Evolutionary conservation across 2,329 filamentous ascomycete genomes (phyloP).

Genomic region (Lasiodiplodia sp.): DNA sequence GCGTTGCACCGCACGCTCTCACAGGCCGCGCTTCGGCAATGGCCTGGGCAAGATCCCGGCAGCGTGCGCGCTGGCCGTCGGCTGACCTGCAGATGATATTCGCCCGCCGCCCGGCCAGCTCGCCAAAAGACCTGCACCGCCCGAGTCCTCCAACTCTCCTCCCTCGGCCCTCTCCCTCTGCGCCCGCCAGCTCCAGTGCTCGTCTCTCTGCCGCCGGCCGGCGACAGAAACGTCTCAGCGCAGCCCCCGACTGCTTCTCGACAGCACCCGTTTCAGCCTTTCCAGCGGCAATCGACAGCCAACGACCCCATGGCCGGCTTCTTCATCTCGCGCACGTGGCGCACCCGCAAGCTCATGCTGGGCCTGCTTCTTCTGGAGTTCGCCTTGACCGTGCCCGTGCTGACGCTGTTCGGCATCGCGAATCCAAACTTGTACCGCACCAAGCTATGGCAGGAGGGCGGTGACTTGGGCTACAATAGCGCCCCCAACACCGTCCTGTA

Average conservation of each 20-base stretch:
- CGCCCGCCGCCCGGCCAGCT: conserved; percentile 2
- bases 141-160: conserved; percentile 2
- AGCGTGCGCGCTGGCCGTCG: conserved; percentile 19
- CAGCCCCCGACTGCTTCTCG: conserved; percentile 19
- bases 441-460: conserved; percentile 76
- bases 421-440: conserved; percentile 77
- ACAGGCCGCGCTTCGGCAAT: conserved; percentile 22
- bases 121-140: conserved; percentile 26
- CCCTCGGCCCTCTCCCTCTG: conserved; percentile 13
- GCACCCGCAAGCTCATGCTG: conserved; percentile 59
- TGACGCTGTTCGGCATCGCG: conserved; percentile 76
- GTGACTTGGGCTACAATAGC: conserved; percentile 75
- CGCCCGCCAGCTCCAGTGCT: neutral
- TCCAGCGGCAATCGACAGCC: conserved; percentile 19
- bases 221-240: conserved; percentile 12
- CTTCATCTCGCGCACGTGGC: conserved; percentile 64
- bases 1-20: conserved; percentile 20
- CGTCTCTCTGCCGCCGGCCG: conserved; percentile 11
- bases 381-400: conserved; percentile 66
- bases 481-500: conserved; percentile 74
- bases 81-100: conserved; percentile 26
- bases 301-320: conserved; percentile 40
- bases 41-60: conserved; percentile 23
- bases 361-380: conserved; percentile 72
- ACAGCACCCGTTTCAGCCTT: conserved; percentile 23